phyloP scores from a whole-genome alignment of 441 rosid genomes.

The Arabidopsis lyrata region DNA sequence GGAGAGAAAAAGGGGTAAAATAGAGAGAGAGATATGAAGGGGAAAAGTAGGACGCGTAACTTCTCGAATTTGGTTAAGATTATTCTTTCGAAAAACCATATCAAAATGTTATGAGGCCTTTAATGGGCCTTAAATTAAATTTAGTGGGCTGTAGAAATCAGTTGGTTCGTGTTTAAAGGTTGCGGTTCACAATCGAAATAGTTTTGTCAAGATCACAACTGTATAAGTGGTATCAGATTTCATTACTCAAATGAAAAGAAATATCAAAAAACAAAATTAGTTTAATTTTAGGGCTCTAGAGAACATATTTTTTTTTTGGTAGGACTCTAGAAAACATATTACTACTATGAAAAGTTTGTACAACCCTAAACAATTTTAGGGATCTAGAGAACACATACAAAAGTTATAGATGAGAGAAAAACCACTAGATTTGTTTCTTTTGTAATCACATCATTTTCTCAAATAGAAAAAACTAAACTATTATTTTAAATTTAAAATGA shows the following conservation, averaged over 20 bases:
- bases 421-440: not conserved
- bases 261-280: too few relatives aligned
- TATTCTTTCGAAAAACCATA: not conserved
- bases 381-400: not conserved
- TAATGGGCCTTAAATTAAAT: too few relatives aligned
- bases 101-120: too few relatives aligned
- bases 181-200: too few relatives aligned
- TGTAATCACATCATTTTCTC: not conserved
- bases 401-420: not conserved
- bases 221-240: too few relatives aligned
- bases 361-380: not conserved
- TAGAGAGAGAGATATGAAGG: constrained; percentile 1
- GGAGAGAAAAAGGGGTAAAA: constrained; percentile 1
- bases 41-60: not conserved
- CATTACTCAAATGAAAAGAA: too few relatives aligned
- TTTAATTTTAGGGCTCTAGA: too few relatives aligned
- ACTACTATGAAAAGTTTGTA: not conserved
- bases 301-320: too few relatives aligned
- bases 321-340: too few relatives aligned
- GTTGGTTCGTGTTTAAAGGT: too few relatives aligned
- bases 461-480: not conserved
- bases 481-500: not conserved
- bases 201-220: too few relatives aligned
- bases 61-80: not conserved
- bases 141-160: too few relatives aligned